Evolutionary conservation across 768 basidiomycete genomes (phyloP), one percentile per base, ranked within the genome.

Genomic region (Gelatoporia subvermispora): DNA sequence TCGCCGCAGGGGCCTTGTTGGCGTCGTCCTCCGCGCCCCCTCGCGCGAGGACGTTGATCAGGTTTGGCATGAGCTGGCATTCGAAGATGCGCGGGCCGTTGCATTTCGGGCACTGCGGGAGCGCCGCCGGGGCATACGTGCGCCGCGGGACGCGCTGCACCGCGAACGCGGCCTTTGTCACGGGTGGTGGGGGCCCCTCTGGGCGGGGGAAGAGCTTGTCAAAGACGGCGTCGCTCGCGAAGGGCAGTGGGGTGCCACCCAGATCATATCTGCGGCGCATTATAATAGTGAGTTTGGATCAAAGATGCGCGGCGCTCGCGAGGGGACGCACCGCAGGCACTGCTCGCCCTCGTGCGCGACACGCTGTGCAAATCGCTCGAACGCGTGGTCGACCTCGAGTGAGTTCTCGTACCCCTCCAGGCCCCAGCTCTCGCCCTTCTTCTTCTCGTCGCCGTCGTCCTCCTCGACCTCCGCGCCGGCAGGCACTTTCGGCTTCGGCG

Each of bases 51-150:
- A 90, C 68, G 44, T 88, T 88, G 64, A 97, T 93, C 45, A 97
- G 70, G 61, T 93, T 91, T 2, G 95, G 95, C 82, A 94, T 95
- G 45, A 97, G 73, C 65, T 98, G 95, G 58, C 88, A 88, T 64
- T 98, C 95, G 64, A 96, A 98, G 18, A 85, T 77, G 15, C 92
- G 78, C 38, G 68, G 70, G 2, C 78, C 73, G 34, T 72, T 68
- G 68, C 95, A 98, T 13, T 68, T 59, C 2, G 81, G 72, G 62
- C 95, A 98, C 0, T 65, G 51, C 0, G 85, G 81, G 24, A 93
- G 68, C 3, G 54, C 35, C 3, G 42, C 47, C 13, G 81, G 68
- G 39, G 73, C 65, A 66, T 84, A 96, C 0, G 68, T 67, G 37
- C 81, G 74, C 56, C 75, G 78, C 35, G 62, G 49, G 18, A 53